Evolutionary conservation across 176 grass and related monocot species (phyloP), one percentile per base, ranked within the genome.

Genomic region (Zoysia japonica): DNA sequence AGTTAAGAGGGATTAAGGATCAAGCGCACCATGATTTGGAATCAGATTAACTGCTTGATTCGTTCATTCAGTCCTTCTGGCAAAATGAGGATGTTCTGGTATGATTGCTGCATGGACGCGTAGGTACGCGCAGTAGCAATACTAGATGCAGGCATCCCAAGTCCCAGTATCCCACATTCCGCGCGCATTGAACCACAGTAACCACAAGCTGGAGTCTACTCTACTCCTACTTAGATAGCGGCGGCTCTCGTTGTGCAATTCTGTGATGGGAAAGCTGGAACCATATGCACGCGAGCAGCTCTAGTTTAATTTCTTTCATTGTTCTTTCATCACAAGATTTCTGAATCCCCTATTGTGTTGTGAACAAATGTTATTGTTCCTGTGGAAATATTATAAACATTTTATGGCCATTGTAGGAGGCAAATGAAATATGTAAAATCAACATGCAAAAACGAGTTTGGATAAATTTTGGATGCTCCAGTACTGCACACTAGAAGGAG

Each of bases 31-130:
- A 15, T 53, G 11, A 9, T 19, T 59, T n/a, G 17, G n/a, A 19
- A 11, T 39, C 36, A 39, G 10, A 64, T 75, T 14, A 47, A 57
- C 39, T 36, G 11, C 2, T 8, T 17, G 73, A 38, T 13, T 14
- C n/a, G 7, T 63, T 76, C 15, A 17, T 59, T n/a, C 5, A 20
- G 16, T n/a, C n/a, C 39, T 40, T 79, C 50, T 59, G 70, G 50
- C 36, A 43, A 64, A 16, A 57, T 11, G 35, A 49, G 53, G 41
- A 77, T 44, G 63, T 51, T 76, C 65, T 48, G 68, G 36, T 70
- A 80, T 74, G 84, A 86, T 80, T 86, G 84, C 28, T 43, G 59
- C 51, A 44, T 68, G 69, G 70, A 59, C 61, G 16, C 44, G 44
- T 56, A 78, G 47, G 82, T 67, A 68, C 52, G 72, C 53, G 47